phyloP scores from a whole-genome alignment of 2,329 filamentous ascomycete genomes.

The Colletotrichum spinosum region DNA sequence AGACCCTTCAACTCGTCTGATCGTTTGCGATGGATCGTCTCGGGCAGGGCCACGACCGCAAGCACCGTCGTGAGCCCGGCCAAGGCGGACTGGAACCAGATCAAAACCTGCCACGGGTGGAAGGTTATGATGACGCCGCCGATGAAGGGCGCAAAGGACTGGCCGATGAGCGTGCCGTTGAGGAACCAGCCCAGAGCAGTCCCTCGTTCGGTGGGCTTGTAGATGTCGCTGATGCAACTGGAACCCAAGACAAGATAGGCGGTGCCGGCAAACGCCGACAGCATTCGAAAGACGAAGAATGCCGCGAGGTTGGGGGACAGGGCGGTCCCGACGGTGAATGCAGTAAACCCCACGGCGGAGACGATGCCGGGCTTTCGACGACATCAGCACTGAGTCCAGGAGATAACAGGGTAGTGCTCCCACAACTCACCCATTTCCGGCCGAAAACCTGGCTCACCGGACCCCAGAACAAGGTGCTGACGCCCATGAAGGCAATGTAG shows the following conservation, averaged over 20 bases:
- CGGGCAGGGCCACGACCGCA: conserved; percentile 71
- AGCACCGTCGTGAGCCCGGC: conserved; percentile 65
- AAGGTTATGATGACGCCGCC: conserved; percentile 78
- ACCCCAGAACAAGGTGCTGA: conserved; percentile 74
- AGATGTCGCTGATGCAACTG: conserved; percentile 69
- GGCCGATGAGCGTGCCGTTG: conserved; percentile 73
- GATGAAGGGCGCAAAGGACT: conserved; percentile 72
- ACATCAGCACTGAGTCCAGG: background rate
- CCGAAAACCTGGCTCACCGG: conserved; percentile 71
- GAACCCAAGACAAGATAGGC: conserved; percentile 75
- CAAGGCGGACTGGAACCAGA: conserved; percentile 76
- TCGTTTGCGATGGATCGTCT: conserved; percentile 74
- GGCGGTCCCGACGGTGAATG: conserved; percentile 74
- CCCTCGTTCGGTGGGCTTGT: conserved; percentile 70
- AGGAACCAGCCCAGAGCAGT: conserved; percentile 76
- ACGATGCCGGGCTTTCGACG: conserved; percentile 36
- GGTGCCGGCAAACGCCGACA: conserved; percentile 78
- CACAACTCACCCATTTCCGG: conserved; percentile 55
- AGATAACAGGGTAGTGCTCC: conserved; percentile 42
- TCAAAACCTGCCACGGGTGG: conserved; percentile 75
- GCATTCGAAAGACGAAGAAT: conserved; percentile 76
- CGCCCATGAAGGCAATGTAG: conserved; percentile 79
- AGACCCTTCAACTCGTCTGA: conserved; percentile 70
- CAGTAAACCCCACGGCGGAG: conserved; percentile 63
- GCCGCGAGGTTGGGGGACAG: conserved; percentile 73